phyloP scores from a whole-genome alignment of 1,284 basidiomycete species.

The Heterobasidion irregulare region DNA sequence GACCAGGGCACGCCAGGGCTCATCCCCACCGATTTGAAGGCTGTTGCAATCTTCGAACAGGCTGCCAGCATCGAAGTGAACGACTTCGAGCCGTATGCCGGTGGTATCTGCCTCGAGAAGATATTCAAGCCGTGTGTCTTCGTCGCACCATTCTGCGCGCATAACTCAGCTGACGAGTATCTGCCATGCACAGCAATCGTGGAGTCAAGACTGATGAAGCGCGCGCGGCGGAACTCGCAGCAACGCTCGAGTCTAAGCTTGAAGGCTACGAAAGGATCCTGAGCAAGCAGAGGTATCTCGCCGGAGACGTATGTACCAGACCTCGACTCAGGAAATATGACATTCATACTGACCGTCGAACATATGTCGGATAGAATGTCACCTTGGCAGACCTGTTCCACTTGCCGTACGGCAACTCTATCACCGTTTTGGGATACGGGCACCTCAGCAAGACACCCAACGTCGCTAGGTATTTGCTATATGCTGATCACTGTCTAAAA shows the following conservation, averaged over 20 bases:
- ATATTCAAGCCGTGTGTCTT: constrained; percentile 35
- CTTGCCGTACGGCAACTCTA: constrained; percentile 31
- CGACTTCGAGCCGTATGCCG: constrained; percentile 42
- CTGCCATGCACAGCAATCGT: constrained; percentile 11
- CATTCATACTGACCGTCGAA: not conserved
- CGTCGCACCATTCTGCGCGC: not conserved
- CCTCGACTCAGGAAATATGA: not conserved
- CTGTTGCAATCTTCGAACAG: constrained; percentile 43
- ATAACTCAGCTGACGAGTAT: not conserved
- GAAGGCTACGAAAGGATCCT: constrained; percentile 38
- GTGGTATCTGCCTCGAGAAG: constrained; percentile 31
- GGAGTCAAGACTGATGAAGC: constrained; percentile 16
- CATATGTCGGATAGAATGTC: constrained; percentile 19
- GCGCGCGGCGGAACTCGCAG: constrained; percentile 16
- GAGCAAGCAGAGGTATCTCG: constrained; percentile 34
- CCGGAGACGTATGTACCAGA: constrained; percentile 30
- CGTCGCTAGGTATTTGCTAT: constrained; percentile 15
- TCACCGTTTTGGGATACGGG: constrained; percentile 14
- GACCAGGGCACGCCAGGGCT: constrained; percentile 22
- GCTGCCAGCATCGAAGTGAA: constrained; percentile 42
- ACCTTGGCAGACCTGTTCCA: constrained; percentile 49
- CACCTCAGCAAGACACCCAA: constrained; percentile 20
- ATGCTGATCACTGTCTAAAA: not conserved
- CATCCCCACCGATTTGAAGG: constrained; percentile 25
- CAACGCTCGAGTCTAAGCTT: constrained; percentile 26